Conservation (phyloP, 768 basidiomycete genomes). For the Suillus weaverae region DNA sequence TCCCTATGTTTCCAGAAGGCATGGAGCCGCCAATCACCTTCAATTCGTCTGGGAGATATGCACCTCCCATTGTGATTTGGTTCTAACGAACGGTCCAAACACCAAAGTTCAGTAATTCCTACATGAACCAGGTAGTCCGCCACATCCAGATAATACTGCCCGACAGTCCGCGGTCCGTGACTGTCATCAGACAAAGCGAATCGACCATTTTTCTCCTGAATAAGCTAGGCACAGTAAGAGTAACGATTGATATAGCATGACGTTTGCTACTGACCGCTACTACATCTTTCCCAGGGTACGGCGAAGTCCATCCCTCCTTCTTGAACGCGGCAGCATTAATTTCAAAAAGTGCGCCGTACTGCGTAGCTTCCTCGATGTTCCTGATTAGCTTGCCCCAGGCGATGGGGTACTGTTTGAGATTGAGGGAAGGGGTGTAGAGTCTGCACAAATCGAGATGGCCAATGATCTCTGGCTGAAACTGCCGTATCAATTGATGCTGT, state of each 20-base stretch:
- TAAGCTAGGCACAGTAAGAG: conserved; percentile 50
- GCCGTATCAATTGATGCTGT: conserved; percentile 69
- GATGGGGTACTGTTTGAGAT: conserved; percentile 52
- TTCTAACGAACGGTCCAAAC: conserved; percentile 42
- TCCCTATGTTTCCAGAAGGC: conserved; percentile 50
- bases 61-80: conserved; percentile 49
- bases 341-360: conserved; percentile 92
- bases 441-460: conserved; percentile 94
- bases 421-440: conserved; percentile 69
- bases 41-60: conserved; percentile 43
- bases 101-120: conserved; percentile 69
- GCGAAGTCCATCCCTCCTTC: conserved; percentile 77
- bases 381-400: conserved; percentile 68
- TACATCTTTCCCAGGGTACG: conserved; percentile 83
- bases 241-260: conserved; percentile 7
- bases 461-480: conserved; percentile 82
- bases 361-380: conserved; percentile 70
- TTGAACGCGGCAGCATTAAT: conserved; percentile 89
- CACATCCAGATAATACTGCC: conserved; percentile 75
- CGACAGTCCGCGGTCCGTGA: conserved; percentile 86
- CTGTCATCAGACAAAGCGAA: conserved; percentile 94
- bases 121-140: conserved; percentile 60
- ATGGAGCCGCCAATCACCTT: conserved; percentile 59
- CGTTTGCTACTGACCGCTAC: conserved; percentile 54
- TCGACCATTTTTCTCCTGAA: conserved; percentile 65